These are phyloP conservation scores for Isabelozyma pseudorhagii DNA, from an alignment of 805 yeast species.

Conservation along the genomic window DNA sequence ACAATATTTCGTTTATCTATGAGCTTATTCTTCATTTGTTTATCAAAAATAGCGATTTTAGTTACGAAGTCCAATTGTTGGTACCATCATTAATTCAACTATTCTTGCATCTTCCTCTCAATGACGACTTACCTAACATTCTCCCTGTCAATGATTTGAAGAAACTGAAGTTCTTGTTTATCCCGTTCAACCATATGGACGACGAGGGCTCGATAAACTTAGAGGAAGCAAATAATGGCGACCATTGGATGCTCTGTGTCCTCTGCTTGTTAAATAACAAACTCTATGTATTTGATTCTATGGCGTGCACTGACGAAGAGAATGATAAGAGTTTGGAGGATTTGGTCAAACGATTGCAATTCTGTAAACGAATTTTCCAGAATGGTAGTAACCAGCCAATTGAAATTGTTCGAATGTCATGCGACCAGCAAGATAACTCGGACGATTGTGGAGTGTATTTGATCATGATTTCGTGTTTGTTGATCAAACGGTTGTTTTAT, in stretches of 20 bases:
- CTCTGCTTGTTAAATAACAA: constrained; percentile 45
- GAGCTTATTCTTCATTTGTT: constrained; percentile 39
- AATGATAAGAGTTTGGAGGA: constrained; percentile 25
- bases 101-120: constrained; percentile 45
- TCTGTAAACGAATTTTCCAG: constrained; percentile 18
- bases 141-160: constrained; percentile 31
- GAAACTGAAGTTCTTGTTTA: constrained; percentile 47
- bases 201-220: constrained; percentile 35
- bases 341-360: constrained; percentile 17
- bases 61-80: constrained; percentile 30
- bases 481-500: constrained; percentile 22
- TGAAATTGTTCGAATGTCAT: constrained; percentile 25
- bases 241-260: constrained; percentile 72
- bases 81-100: constrained; percentile 65
- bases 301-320: constrained; percentile 35
- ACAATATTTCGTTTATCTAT: constrained; percentile 60
- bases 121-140: constrained; percentile 10
- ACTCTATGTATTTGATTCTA: constrained; percentile 59
- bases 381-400: constrained; percentile 15
- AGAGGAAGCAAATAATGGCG: constrained; percentile 61
- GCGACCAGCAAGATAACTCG: constrained; percentile 63
- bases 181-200: constrained; percentile 67
- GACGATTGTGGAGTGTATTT: constrained; percentile 62
- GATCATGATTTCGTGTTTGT: constrained; percentile 37
- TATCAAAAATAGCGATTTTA: constrained; percentile 12